phyloP scores from a whole-genome alignment of 257 asterid species.

The Solanum piurae region DNA sequence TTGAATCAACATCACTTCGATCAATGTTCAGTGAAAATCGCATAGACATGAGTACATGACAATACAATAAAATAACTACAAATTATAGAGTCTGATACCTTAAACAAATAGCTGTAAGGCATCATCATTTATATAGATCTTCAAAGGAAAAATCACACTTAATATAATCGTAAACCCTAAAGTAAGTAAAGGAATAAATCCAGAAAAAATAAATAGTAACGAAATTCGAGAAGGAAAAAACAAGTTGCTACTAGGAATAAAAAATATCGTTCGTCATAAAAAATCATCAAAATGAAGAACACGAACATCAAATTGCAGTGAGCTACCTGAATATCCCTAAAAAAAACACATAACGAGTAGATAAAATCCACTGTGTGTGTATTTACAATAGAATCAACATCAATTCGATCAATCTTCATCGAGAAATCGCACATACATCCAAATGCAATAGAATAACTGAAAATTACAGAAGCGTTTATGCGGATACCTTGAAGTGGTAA shows the following conservation, averaged over 20 bases:
- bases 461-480: neutral
- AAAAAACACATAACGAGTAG: neutral
- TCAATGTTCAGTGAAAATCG: neutral
- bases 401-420: neutral
- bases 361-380: neutral
- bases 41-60: neutral
- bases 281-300: neutral
- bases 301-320: neutral
- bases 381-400: neutral
- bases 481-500: conserved; percentile 54
- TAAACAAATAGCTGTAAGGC: neutral
- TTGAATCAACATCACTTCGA: neutral
- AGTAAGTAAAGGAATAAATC: neutral
- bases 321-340: neutral
- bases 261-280: neutral
- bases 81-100: neutral
- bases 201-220: neutral
- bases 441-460: neutral
- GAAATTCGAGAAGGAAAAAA: neutral
- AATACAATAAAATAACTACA: neutral
- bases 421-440: neutral
- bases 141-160: neutral
- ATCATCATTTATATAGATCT: neutral
- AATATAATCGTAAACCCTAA: neutral
- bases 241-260: neutral